Percentiles rank a stretch among this genome's conserved stretches.
Conservation (phyloP, 2,329 filamentous ascomycete species). For the Alternaria sp. region DNA sequence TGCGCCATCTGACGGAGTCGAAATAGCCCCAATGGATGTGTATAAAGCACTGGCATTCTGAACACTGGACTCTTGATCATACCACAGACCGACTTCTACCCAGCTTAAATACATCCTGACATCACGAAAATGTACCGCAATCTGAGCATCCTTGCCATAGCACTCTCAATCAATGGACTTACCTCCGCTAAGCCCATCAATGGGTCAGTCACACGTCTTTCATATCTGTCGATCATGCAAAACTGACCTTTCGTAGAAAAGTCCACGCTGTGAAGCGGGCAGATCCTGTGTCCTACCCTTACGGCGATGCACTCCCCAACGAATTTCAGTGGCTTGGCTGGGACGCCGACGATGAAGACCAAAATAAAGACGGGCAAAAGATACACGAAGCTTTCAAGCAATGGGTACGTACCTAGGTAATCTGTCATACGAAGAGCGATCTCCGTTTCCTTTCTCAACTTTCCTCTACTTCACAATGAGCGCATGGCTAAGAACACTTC, state of each 20-base stretch:
- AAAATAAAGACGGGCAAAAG: background rate
- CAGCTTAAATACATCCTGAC: background rate
- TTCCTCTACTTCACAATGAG: background rate
- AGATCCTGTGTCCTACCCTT: background rate
- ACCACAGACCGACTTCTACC: background rate
- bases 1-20: background rate
- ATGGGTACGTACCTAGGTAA: background rate
- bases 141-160: background rate
- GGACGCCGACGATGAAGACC: background rate
- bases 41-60: background rate
- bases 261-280: background rate
- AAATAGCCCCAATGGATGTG: background rate
- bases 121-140: background rate
- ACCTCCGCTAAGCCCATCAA: background rate
- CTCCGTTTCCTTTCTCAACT: too few relatives aligned
- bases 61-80: background rate
- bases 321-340: background rate
- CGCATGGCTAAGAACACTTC: background rate
- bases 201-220: background rate
- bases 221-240: background rate
- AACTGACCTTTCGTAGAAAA: background rate
- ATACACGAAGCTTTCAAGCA: background rate
- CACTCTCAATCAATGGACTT: background rate
- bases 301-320: background rate
- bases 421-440: background rate